These are phyloP conservation scores for Syncephalastrum sp. DNA, from an alignment of 371 early-diverging fungal species.

Conservation along the genomic window DNA sequence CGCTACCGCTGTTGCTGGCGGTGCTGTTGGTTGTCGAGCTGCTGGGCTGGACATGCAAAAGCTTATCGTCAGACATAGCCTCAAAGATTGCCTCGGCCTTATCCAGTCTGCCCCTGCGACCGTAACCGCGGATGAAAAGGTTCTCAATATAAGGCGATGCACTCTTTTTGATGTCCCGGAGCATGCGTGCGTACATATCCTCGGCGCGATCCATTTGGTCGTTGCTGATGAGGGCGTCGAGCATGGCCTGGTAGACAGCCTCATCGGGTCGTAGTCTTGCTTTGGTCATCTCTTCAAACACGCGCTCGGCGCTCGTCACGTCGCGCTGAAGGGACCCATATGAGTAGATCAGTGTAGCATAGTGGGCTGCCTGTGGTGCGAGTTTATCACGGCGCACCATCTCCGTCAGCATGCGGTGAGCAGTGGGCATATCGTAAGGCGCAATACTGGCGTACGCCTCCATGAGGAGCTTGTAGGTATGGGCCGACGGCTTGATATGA, in stretches of 20 bases:
- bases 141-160: conserved; percentile 65
- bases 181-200: conserved; percentile 33
- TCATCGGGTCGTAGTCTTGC: conserved; percentile 47
- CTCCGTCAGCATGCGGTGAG: conserved; percentile 51
- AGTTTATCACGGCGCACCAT: conserved; percentile 48
- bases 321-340: conserved; percentile 61
- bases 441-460: conserved; percentile 60
- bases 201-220: conserved; percentile 46
- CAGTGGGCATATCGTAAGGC: conserved; percentile 64
- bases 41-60: conserved; percentile 8
- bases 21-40: background rate
- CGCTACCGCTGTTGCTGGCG: background rate
- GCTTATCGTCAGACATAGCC: conserved; percentile 53
- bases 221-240: conserved; percentile 56
- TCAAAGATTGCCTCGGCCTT: conserved; percentile 54
- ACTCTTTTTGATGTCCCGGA: conserved; percentile 23
- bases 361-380: conserved; percentile 56
- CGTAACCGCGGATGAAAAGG: conserved; percentile 62
- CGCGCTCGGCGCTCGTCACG: conserved; percentile 48
- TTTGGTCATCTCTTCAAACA: conserved; percentile 52
- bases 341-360: conserved; percentile 59
- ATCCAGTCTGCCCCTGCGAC: conserved; percentile 38
- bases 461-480: conserved; percentile 63
- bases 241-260: conserved; percentile 58
- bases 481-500: conserved; percentile 56